Percentiles rank a stretch among this genome's conserved stretches.
Conservation (phyloP, 148 eudicot genomes). For the Fallopia convolvulus region DNA sequence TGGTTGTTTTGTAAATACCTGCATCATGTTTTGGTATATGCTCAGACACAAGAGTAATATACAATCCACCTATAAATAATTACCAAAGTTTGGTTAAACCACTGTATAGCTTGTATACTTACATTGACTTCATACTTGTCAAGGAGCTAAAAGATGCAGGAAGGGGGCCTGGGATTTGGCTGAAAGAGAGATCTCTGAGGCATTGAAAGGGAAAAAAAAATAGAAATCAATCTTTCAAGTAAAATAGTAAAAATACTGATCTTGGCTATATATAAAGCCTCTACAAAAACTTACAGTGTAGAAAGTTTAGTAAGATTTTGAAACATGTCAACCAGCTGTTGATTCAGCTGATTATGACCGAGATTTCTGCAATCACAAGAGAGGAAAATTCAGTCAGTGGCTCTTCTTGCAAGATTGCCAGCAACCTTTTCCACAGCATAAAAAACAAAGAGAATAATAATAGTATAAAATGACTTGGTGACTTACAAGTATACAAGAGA, state of each 20-base stretch:
- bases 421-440: not conserved
- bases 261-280: not conserved
- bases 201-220: not conserved
- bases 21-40: slow-evolving; percentile 12
- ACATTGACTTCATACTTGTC: slow-evolving; percentile 62
- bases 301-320: slow-evolving; percentile 51
- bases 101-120: slow-evolving; percentile 22
- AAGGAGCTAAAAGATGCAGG: slow-evolving; percentile 55
- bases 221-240: not conserved
- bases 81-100: not conserved
- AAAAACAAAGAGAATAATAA: not conserved
- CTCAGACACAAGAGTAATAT: not conserved
- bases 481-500: slow-evolving; percentile 65
- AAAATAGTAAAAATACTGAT: not conserved
- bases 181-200: slow-evolving; percentile 71
- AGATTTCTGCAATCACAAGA: slow-evolving; percentile 43
- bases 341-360: slow-evolving; percentile 70
- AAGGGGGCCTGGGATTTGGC: slow-evolving; percentile 64
- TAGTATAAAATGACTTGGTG: slow-evolving; percentile 23
- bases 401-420: not conserved
- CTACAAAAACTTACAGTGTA: slow-evolving; percentile 47
- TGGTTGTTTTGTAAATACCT: slow-evolving; percentile 94
- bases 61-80: not conserved
- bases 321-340: slow-evolving; percentile 52
- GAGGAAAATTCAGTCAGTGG: not conserved